Percentiles rank a stretch among this genome's conserved stretches.
These are phyloP conservation scores for Rhytidhysteron rufulum DNA, from an alignment of 2,329 filamentous ascomycete genomes.

Conservation along the genomic window DNA sequence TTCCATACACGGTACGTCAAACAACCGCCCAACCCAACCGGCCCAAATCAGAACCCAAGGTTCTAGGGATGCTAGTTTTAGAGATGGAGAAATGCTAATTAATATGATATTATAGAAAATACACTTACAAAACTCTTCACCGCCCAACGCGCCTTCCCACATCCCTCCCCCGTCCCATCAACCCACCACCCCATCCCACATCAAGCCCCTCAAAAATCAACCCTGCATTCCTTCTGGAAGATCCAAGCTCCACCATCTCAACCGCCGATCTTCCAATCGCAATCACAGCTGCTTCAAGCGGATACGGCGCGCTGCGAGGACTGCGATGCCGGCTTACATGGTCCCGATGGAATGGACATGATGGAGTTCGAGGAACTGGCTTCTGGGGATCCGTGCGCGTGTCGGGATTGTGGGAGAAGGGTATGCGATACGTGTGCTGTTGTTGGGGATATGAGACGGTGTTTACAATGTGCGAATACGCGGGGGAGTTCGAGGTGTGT, in stretches of 20 bases:
- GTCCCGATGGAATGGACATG: conserved; percentile 27
- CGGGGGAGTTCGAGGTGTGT: conserved; percentile 9
- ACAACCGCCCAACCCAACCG: neutral
- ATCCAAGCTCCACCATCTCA: conserved; percentile 32
- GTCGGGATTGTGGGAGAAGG: conserved; percentile 34
- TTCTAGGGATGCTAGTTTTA: no score
- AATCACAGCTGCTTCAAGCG: conserved; percentile 5
- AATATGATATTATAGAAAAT: conserved; percentile 32
- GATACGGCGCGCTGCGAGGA: conserved; percentile 38
- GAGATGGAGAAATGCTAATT: no score
- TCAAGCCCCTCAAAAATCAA: conserved; percentile 37
- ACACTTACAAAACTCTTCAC: conserved; percentile 44
- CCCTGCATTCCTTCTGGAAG: conserved; percentile 47
- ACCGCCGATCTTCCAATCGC: conserved; percentile 11
- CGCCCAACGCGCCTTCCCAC: conserved; percentile 36
- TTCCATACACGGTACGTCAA: conserved; percentile 51
- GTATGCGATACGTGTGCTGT: conserved; percentile 44
- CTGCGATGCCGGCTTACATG: conserved; percentile 36
- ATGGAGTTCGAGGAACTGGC: conserved; percentile 30
- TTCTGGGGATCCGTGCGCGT: conserved; percentile 30
- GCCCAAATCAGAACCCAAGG: no score
- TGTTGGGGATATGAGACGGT: conserved; percentile 32
- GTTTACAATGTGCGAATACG: conserved; percentile 38
- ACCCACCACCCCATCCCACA: conserved; percentile 13
- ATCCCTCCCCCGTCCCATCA: conserved; percentile 26